Base-by-base conservation (phyloP, 257 asterid species). In the Plectranthus barbatus region DNA sequence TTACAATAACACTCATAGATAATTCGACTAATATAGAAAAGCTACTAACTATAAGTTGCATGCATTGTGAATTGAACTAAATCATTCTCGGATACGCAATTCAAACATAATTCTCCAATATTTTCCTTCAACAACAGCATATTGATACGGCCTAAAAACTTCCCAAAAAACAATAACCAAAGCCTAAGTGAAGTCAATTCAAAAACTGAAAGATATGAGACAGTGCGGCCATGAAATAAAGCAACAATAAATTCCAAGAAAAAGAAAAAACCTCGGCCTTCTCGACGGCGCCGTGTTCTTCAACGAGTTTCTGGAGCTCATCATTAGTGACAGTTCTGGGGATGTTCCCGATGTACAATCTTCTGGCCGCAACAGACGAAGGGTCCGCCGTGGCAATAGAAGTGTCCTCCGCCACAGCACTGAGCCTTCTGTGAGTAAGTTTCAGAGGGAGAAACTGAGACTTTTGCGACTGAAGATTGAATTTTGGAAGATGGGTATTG, bases 261-360 rank as follows among this genome's bases (percentile, higher is more conserved):
- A 9, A 42, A 48, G 7, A 1, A 26, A 46, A 36, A 51, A 69
- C 98, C 98, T 87, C 98, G 46, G 95, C 85, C 76, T 82, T 91
- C 72, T 87, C 96, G 34, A 86, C 96, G 36, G 82, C 71, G 37
- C 88, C 98, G 42, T 91, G 91, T 58, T 87, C 91, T 68, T 85
- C 83, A 26, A 88, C 90, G 58, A 91, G 74, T 72, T 81, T 79
- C 40, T 67, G 82, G 66, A 91, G 87, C 77, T 91, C 91, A 6
- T 85, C 97, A 17, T 77, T 86, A 48, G 79, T 80, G 40, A 91
- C 74, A 14, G 81, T 83, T 57, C 96, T 69, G 3, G 98, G 96
- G 64, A 91, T 87, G 76, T 91, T 91, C 0, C 98, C 98, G 4
- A 91, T 78, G 70, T 91, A 91, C 71, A 91, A 70, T 60, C 84